phyloP scores from a whole-genome alignment of 2,329 filamentous ascomycete genomes.

The Curvularia hawaiiensis region DNA sequence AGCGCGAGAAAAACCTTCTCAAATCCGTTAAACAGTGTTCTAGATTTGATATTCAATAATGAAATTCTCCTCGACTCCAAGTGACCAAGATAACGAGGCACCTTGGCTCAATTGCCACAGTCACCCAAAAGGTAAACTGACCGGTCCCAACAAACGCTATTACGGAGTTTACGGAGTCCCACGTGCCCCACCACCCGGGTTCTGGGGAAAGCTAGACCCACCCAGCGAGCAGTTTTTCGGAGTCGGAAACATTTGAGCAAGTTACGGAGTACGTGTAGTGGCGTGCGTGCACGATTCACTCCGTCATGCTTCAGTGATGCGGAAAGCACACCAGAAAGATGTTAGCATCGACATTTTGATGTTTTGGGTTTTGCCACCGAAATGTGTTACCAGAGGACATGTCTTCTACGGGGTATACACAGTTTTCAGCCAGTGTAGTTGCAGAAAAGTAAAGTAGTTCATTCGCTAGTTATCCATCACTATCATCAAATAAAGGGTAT shows the following conservation, averaged over 20 bases:
- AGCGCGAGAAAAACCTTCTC: background rate
- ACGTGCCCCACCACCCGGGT: background rate
- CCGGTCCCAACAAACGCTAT: constrained; percentile 3
- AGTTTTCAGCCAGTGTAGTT: background rate
- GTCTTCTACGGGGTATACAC: background rate
- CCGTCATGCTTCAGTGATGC: background rate
- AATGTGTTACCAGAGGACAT: background rate
- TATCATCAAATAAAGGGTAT: constrained; percentile 12
- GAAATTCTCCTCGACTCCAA: too few species aligned
- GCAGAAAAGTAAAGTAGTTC: background rate
- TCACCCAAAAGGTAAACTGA: constrained; percentile 3
- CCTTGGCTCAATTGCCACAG: constrained; percentile 9
- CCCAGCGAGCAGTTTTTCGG: background rate
- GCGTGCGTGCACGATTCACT: background rate
- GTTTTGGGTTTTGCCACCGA: background rate
- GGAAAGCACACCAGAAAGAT: background rate
- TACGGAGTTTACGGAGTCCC: background rate
- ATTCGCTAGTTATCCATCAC: constrained; percentile 6
- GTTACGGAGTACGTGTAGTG: background rate
- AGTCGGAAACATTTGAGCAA: background rate
- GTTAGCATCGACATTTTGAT: background rate
- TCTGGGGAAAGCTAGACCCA: background rate
- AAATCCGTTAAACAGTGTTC: background rate
- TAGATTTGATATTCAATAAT: background rate
- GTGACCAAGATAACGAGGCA: background rate